These are phyloP conservation scores for Hymenoscyphus albidus DNA, from an alignment of 2,329 filamentous ascomycete genomes.

Conservation along the genomic window DNA sequence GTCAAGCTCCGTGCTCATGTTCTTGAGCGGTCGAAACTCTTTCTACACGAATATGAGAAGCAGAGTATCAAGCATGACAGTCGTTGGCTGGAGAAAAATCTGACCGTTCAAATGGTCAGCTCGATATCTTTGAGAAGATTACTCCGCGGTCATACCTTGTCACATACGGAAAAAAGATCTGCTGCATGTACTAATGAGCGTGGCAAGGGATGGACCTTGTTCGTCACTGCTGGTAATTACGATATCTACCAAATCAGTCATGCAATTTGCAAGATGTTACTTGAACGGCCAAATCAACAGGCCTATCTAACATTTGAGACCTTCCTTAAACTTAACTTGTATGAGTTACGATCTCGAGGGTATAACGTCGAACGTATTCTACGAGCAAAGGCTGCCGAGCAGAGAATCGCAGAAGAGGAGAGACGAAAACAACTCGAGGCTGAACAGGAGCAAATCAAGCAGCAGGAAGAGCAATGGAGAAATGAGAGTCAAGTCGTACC, in stretches of 20 bases:
- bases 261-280: conserved; percentile 74
- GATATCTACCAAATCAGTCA: conserved; percentile 93
- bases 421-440: conserved; percentile 69
- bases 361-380: conserved; percentile 97
- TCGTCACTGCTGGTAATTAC: conserved; percentile 61
- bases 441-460: conserved; percentile 65
- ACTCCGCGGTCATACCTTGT: conserved; percentile 66
- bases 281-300: conserved; percentile 80
- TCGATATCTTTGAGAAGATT: conserved; percentile 73
- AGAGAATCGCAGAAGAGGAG: conserved; percentile 79
- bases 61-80: conserved; percentile 82
- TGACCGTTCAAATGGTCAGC: conserved; percentile 73
- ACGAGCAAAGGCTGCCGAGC: conserved; percentile 80
- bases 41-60: conserved; percentile 69
- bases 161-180: conserved; percentile 69
- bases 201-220: conserved; percentile 61
- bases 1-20: conserved; percentile 73
- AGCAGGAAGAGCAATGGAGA: conserved; percentile 49
- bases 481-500: conserved; percentile 25
- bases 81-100: conserved; percentile 85
- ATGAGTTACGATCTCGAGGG: conserved; percentile 77
- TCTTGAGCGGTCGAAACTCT: conserved; percentile 82
- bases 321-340: conserved; percentile 79
- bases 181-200: conserved; percentile 62
- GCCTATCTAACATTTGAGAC: conserved; percentile 89